Evolutionary conservation across 148 eudicot genomes (phyloP), one percentile per base, ranked within the genome.

Genomic region (Suaeda aralocaspica): DNA sequence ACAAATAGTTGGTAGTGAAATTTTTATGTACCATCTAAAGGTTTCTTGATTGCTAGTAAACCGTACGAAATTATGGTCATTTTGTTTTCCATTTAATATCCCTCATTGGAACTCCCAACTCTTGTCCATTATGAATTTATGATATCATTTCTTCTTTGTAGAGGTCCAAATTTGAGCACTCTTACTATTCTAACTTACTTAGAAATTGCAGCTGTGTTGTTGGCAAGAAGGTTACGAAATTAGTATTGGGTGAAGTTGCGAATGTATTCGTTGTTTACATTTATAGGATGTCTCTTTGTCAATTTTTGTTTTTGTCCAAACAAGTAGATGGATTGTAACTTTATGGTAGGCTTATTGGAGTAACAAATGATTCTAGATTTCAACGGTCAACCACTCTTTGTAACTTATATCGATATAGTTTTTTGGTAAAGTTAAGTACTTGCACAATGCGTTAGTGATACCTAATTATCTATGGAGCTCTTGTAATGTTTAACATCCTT

Each of bases 91-190:
- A 58, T 73, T 73, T 53, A 72, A n/a, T 66, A 25, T 64, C 74
- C 71, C 69, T 26, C 85, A 55, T 70, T 55, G 57, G 77, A 69
- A 67, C 64, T 73, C 70, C 79, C 80, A 69, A 68, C 83, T 46
- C 26, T 67, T 62, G 55, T 53, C 46, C 78, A 71, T 73, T 76
- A 49, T 45, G 22, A 13, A 76, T 68, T 73, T 76, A 49, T 45
- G 22, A 13, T 71, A 64, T 53, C 70, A 55, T 57, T 77, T 79
- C 22, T 60, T 41, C 52, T 36, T 77, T 61, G 41, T 41, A 66
- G 80, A 74, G 45, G 66, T 73, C 81, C 66, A 31, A 65, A 53
- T 19, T 56, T 44, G 34, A 55, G 72, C 68, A 68, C 64, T 57
- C 33, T 46, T 59, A 59, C 68, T 68, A 44, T 31, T 69, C 69